These are phyloP conservation scores for Boeremia lycopersici DNA, from an alignment of 2,329 filamentous ascomycete genomes.

Conservation along the genomic window DNA sequence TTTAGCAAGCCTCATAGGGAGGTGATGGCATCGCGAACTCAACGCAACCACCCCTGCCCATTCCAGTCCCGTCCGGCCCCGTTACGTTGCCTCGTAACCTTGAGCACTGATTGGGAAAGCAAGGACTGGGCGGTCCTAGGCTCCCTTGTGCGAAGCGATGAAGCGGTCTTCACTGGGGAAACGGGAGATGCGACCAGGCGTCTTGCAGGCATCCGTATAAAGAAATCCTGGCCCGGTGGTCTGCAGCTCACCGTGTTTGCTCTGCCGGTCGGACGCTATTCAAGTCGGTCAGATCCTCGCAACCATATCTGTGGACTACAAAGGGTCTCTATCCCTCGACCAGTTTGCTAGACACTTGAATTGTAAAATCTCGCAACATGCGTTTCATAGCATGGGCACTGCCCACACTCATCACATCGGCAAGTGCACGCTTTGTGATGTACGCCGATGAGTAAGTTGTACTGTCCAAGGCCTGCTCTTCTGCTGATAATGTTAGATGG, in stretches of 20 bases:
- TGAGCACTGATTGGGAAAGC: slow-evolving; percentile 12
- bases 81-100: slow-evolving; percentile 13
- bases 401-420: slow-evolving; percentile 18
- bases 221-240: slow-evolving; percentile 2
- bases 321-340: background rate
- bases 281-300: slow-evolving; percentile 1
- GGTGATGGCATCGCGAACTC: background rate
- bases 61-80: slow-evolving; percentile 10
- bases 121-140: slow-evolving; percentile 12
- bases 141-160: slow-evolving; percentile 15
- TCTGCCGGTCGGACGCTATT: slow-evolving; percentile 13
- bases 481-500: slow-evolving; percentile 29
- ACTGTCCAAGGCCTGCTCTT: background rate
- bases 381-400: slow-evolving; percentile 22
- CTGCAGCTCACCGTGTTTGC: slow-evolving; percentile 15
- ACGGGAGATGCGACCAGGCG: slow-evolving; percentile 12
- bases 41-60: slow-evolving; percentile 5
- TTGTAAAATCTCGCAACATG: slow-evolving; percentile 23
- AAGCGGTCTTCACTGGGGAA: slow-evolving; percentile 13
- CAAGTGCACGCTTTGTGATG: slow-evolving; percentile 38
- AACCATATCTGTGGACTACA: background rate
- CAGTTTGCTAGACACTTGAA: too few species aligned
- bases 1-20: background rate
- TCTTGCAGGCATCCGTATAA: slow-evolving; percentile 12
- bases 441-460: slow-evolving; percentile 42